phyloP scores from a whole-genome alignment of 345 rosid genomes.

The Citrus hindsii region DNA sequence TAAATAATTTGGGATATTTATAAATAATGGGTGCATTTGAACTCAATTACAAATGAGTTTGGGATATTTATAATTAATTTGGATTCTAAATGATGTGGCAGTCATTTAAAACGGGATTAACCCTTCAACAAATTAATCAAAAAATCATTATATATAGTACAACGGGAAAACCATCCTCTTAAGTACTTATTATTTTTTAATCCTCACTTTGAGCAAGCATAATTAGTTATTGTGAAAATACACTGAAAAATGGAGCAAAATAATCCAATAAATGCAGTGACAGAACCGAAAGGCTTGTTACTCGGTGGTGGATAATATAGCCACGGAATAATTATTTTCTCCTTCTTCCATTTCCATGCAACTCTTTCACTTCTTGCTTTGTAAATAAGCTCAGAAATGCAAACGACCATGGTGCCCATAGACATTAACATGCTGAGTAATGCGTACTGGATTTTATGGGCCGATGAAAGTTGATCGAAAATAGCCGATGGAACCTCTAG shows the following conservation, averaged over 20 bases:
- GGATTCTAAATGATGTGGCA: no score
- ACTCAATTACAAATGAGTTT: no score
- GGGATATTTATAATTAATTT: no score
- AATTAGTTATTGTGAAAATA: background rate
- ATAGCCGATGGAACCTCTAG: slow-evolving; percentile 5
- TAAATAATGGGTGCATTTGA: no score
- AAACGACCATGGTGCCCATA: background rate
- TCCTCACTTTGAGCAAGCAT: background rate
- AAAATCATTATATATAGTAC: no score
- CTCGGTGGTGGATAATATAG: background rate
- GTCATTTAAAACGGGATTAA: no score
- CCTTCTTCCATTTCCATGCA: background rate
- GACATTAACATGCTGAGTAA: slow-evolving; percentile 10
- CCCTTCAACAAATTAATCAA: no score
- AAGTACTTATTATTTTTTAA: no score
- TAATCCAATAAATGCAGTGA: slow-evolving; percentile 2
- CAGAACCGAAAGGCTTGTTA: background rate
- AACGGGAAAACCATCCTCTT: no score
- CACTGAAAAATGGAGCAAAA: background rate
- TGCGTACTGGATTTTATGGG: background rate
- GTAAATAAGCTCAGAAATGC: slow-evolving; percentile 4
- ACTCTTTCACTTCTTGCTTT: background rate
- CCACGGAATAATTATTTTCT: background rate
- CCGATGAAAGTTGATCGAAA: slow-evolving; percentile 3
- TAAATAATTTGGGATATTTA: no score